Percentiles rank a stretch among this genome's conserved stretches.
phyloP scores from a whole-genome alignment of 2,329 filamentous ascomycete species.

The Fusarium miscanthi region DNA sequence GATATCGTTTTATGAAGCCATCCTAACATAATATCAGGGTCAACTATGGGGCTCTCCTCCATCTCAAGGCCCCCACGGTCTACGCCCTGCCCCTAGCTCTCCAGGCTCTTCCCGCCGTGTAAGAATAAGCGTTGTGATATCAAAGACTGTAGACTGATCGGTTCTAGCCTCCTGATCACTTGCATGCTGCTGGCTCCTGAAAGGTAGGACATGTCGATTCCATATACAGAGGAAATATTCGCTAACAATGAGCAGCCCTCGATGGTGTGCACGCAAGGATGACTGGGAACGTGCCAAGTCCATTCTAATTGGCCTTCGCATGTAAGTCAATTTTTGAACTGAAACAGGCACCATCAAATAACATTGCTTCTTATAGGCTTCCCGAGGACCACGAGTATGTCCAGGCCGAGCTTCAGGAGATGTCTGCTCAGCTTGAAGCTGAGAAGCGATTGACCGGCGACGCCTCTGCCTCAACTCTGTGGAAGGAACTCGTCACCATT shows the following conservation, averaged over 20 bases:
- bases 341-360: not conserved
- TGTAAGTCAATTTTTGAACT: slow-evolving; percentile 38
- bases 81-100: slow-evolving; percentile 73
- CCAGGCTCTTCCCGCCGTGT: slow-evolving; percentile 72
- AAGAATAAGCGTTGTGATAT: slow-evolving; percentile 10
- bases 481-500: slow-evolving; percentile 72
- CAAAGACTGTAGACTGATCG: not conserved
- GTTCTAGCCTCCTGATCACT: slow-evolving; percentile 59
- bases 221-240: not conserved
- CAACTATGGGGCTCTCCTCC: slow-evolving; percentile 64
- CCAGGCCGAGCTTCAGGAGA: slow-evolving; percentile 69
- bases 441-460: slow-evolving; percentile 69
- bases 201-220: slow-evolving; percentile 43
- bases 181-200: slow-evolving; percentile 71
- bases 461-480: slow-evolving; percentile 65
- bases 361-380: slow-evolving; percentile 52
- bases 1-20: not conserved
- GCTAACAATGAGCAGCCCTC: slow-evolving; percentile 61
- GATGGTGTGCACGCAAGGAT: slow-evolving; percentile 75
- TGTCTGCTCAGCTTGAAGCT: slow-evolving; percentile 69
- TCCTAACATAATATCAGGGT: slow-evolving; percentile 59
- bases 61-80: slow-evolving; percentile 58
- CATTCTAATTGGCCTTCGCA: slow-evolving; percentile 64
- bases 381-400: slow-evolving; percentile 66
- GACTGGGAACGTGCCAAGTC: slow-evolving; percentile 72